Percentiles rank a stretch among this genome's conserved stretches.
phyloP scores from a whole-genome alignment of 257 asterid genomes.

The Plectranthus barbatus region DNA sequence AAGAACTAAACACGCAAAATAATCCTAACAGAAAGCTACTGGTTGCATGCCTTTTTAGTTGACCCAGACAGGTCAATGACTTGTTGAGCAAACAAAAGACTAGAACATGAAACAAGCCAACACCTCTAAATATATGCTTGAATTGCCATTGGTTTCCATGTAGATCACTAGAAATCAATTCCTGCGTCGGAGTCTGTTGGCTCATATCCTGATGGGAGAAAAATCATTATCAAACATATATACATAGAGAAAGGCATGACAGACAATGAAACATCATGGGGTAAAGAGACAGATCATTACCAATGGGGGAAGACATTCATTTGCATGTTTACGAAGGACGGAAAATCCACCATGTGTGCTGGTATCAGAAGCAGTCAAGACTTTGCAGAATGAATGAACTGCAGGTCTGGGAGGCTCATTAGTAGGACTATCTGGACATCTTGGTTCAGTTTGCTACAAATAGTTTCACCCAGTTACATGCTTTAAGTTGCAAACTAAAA shows the following conservation, averaged over 20 bases:
- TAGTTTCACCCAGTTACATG: conserved; percentile 1
- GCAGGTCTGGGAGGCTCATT: conserved; percentile 52
- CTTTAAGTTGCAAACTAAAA: not conserved
- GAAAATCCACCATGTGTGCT: conserved; percentile 95
- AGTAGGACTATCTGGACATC: conserved; percentile 31
- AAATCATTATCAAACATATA: not conserved
- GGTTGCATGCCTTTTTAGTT: not conserved
- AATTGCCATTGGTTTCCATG: conserved; percentile 66
- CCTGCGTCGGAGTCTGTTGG: conserved; percentile 68
- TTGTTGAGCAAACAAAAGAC: not conserved
- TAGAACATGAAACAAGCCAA: not conserved
- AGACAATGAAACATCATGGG: not conserved
- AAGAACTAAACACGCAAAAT: not conserved
- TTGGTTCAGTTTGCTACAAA: conserved; percentile 59
- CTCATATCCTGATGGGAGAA: conserved; percentile 54
- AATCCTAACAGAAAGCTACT: not conserved
- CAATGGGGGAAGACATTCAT: conserved; percentile 85
- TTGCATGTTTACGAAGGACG: conserved; percentile 83
- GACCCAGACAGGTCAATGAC: not conserved
- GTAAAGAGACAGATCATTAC: conserved; percentile 23
- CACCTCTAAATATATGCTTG: conserved; percentile 81
- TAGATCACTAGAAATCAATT: conserved; percentile 63
- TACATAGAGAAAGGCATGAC: not conserved
- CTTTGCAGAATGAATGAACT: conserved; percentile 83
- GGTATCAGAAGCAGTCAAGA: conserved; percentile 85